A percentile compares a stretch with the other conserved stretches of the same genome.
Evolutionary conservation across 2,329 filamentous ascomycete species (phyloP).

Genomic region (Talaromyces piceae): DNA sequence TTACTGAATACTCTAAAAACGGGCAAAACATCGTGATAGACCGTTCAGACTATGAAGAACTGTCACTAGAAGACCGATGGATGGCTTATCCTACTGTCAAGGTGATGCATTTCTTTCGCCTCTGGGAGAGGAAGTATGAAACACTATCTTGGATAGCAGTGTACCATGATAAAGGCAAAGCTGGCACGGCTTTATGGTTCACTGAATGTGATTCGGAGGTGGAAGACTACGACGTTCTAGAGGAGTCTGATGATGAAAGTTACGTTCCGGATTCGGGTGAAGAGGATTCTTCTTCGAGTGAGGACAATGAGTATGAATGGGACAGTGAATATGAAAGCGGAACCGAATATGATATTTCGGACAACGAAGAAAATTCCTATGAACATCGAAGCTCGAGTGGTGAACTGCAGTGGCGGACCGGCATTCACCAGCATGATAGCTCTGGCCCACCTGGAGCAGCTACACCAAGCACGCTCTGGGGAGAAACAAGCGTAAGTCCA

Average conservation of each 20-base stretch:
- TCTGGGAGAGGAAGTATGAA: slow-evolving; percentile 4
- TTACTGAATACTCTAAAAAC: slow-evolving; percentile 6
- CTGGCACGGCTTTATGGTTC: slow-evolving; percentile 2
- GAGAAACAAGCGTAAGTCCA: not conserved
- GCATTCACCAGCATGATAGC: not conserved
- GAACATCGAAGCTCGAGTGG: not conserved
- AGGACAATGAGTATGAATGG: slow-evolving; percentile 10
- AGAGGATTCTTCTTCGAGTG: not conserved
- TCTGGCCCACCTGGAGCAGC: not conserved
- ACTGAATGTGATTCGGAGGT: not conserved
- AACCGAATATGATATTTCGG: not conserved
- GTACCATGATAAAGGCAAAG: not conserved
- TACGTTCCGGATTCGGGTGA: slow-evolving; percentile 9
- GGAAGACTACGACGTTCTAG: not conserved
- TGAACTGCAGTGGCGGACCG: not conserved
- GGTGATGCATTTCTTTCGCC: not conserved
- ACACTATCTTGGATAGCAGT: slow-evolving; percentile 5
- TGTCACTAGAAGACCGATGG: slow-evolving; percentile 7
- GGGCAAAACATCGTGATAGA: not conserved
- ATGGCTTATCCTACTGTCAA: slow-evolving; percentile 7
- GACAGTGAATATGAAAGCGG: slow-evolving; percentile 10
- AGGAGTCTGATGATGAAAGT: slow-evolving; percentile 8
- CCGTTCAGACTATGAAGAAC: not conserved
- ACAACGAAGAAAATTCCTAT: not conserved
- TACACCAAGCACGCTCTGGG: not conserved